Evolutionary conservation across 306 rosid genomes (phyloP), one percentile per base, ranked within the genome.

Genomic region (Abrus precatorius): DNA sequence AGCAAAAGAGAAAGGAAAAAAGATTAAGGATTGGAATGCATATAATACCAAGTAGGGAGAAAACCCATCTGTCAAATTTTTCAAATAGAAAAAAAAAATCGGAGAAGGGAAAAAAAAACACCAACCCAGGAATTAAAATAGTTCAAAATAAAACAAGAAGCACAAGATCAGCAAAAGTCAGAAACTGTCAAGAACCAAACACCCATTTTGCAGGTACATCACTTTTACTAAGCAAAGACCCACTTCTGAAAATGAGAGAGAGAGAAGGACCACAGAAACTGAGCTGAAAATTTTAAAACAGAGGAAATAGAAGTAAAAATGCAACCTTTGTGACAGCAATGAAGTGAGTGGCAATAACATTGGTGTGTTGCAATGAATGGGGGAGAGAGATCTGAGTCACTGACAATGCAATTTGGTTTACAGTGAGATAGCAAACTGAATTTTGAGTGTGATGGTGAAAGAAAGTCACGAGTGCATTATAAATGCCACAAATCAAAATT

Each of bases 391-490:
- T 83, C 83, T 75, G 83, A 56, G 77, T 20, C 20, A 44, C 56
- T 73, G 82, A 49, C 59, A 80, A 73, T 53, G 57, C 48, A 48
- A 49, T 43, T 47, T n/a, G 72, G 77, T 56, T 41, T 59, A 14
- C 40, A 38, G 32, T 5, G 81, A 79, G 68, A 61, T 83, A 69
- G 57, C 40, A 36, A 36, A 36, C 40, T 56, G 82, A 20, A 47
- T 36, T 12, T 20, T 38, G 57, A 63, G 65, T 27, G 78, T 12
- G 68, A 82, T 56, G 54, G 77, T 56, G 78, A 72, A 54, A 61
- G 69, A 53, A 66, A 65, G 77, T 89, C 91, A 91, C 91, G 87
- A 79, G 88, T 76, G 86, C 72, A 55, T 53, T 80, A 78, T 84
- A 84, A 87, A 81, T 80, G 76, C 41, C 12, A 54, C 30, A 63